Evolutionary conservation across 1,284 basidiomycete genomes (phyloP).

Genomic region (Pterula multifida): DNA sequence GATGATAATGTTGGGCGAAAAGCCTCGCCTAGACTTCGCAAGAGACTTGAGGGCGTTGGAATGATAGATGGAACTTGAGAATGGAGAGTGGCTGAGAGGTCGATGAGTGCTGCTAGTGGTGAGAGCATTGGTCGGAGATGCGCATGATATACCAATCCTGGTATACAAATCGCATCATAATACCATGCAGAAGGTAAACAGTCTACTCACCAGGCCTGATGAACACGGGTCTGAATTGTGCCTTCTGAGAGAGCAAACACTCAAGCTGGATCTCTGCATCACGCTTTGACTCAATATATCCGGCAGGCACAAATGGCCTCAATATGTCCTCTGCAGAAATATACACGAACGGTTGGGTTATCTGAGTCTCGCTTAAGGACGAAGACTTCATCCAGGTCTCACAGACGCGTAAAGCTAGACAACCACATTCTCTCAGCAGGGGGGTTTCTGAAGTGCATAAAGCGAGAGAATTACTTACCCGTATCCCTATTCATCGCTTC

Average conservation of each 20-base stretch:
- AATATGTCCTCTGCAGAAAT: conserved; percentile 92
- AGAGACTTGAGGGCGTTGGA: conserved; percentile 52
- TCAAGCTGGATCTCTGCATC: conserved; percentile 73
- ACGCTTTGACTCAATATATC: conserved; percentile 86
- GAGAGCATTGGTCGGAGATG: conserved; percentile 84
- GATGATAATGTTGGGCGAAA: conserved; percentile 17
- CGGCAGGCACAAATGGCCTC: conserved; percentile 71
- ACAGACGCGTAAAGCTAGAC: conserved; percentile 59
- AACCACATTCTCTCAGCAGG: not conserved
- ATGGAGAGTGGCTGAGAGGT: conserved; percentile 64
- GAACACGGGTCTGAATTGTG: conserved; percentile 54
- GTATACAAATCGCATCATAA: conserved; percentile 7
- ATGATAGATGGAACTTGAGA: conserved; percentile 38
- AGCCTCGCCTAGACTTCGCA: conserved; percentile 35
- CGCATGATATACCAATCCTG: conserved; percentile 92
- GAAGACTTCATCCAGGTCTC: conserved; percentile 43
- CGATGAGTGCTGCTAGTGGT: conserved; percentile 75
- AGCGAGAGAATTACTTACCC: conserved; percentile 39
- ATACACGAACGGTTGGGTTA: conserved; percentile 73
- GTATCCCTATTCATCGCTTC: conserved; percentile 81
- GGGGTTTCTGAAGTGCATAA: conserved; percentile 3
- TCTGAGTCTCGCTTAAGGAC: conserved; percentile 19
- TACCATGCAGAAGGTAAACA: conserved; percentile 8
- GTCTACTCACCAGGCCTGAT: conserved; percentile 69
- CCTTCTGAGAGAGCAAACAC: conserved; percentile 26